Evolutionary conservation across 306 rosid species (phyloP), one percentile per base, ranked within the genome.

Genomic region (Cicer bijugum): DNA sequence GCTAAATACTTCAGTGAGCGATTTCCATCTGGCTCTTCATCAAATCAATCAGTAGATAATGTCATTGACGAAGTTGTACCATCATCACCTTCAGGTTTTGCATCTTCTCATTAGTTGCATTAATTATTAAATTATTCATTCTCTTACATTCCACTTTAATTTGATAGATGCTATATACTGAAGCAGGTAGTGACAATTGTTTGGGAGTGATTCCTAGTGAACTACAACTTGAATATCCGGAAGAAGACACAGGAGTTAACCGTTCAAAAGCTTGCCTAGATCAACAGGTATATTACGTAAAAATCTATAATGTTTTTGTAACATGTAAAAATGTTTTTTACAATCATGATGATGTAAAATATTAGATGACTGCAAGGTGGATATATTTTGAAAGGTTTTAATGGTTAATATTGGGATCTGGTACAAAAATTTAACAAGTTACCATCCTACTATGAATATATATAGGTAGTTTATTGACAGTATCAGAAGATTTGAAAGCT

Each of bases 1-100:
- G 85, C 46, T 78, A 89, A 91, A 79, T 94, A 91, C 87, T 89
- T 94, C 50, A 81, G 85, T 61, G 89, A 91, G 79, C 78, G 66
- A 60, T n/a, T 59, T 75, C 75, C 76, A 17, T 76, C 84, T 47
- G 10, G 76, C 80, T 66, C 87, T 12, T 81, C 86, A 33, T 75
- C 79, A 40, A 86, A 82, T 74, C 87, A 82, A 55, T 50, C 81
- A 8, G 73, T 65, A 70, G 84, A 81, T 82, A 75, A 47, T 71
- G 47, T 50, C 46, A 46, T 75, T 51, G 84, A 81, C 51, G 93
- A 89, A 85, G 82, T 83, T 85, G 75, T 77, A 6, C 86, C 80
- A 62, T 67, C 70, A 4, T 82, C 91, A 37, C 88, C 86, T 75
- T 80, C 98, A 88, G 97, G 97, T 87, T 20, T 71, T 75, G 6